Base-by-base conservation (phyloP, 257 asterid species). In the Rauvolfia tetraphylla region DNA sequence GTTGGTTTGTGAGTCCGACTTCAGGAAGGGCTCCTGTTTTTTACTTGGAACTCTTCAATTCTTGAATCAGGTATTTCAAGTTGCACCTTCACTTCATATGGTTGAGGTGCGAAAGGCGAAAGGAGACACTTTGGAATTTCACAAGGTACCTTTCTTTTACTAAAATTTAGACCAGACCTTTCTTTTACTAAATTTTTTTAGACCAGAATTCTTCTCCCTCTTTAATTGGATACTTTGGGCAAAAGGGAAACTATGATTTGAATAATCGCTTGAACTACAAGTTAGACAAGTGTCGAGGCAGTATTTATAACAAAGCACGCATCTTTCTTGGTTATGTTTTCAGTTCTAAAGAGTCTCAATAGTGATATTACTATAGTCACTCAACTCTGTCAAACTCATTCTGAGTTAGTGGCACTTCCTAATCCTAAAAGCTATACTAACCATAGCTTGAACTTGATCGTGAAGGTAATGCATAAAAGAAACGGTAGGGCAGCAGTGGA, bases 81-180 rank as follows among this genome's bases (percentile, higher is more conserved):
- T 87, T 65, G 91, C 89, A 20, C 89, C 91, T 65, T 87, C 91
- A 41, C 85, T 87, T 79, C 91, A 87, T 72, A 82, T 87, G 86
- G 91, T 87, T 73, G 91, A 87, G 83, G 89, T 87, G 58, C 83
- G 88, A 48, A 85, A 87, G 81, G 88, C 91, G 53, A 87, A 85
- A 83, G 89, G 89, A 39, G 91, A 87, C 84, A 87, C 91, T 70
- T 80, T 87, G 87, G 91, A 87, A 76, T 87, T 87, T 81, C 88
- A 92, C 84, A 92, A 88, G 96, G 97, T 92, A 61, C 7, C 29
- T 7, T 59, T 38, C 38, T 57, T 59, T 71, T 39, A 25, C 71
- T 18, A 41, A 58, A n/a, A n/a, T n/a, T n/a, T n/a, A n/a, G n/a
- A n/a, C n/a, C n/a, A n/a, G n/a, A n/a, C n/a, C n/a, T n/a, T n/a